Percentiles rank a stretch among this genome's conserved stretches.
Conservation (phyloP, 495 filamentous ascomycete genomes). For the Daldinia vernicosa region DNA sequence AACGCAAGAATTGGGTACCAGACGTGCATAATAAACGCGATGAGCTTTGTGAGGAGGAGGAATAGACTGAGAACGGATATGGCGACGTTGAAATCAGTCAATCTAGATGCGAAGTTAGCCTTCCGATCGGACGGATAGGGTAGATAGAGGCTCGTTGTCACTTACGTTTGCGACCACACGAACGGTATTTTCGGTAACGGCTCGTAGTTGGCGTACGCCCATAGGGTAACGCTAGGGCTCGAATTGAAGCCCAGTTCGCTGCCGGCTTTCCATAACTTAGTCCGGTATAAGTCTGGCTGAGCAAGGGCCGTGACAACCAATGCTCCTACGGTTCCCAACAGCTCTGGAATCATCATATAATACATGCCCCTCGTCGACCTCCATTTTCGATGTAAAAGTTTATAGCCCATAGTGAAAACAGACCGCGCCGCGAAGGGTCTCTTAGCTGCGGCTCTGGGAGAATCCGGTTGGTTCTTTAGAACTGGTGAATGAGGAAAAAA, state of each 20-base stretch:
- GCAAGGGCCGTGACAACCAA: constrained; percentile 86
- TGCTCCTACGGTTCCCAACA: constrained; percentile 71
- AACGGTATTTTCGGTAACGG: constrained; percentile 71
- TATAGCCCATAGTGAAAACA: constrained; percentile 52
- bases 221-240: constrained; percentile 73
- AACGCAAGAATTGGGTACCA: constrained; percentile 75
- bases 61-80: constrained; percentile 80
- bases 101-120: constrained; percentile 55
- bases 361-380: constrained; percentile 69
- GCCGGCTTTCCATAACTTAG: constrained; percentile 83
- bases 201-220: constrained; percentile 78
- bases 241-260: constrained; percentile 84
- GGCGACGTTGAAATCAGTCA: constrained; percentile 83
- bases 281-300: constrained; percentile 79
- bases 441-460: constrained; percentile 12
- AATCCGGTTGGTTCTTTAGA: constrained; percentile 15
- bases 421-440: constrained; percentile 34
- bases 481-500: not conserved
- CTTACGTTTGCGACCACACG: constrained; percentile 86
- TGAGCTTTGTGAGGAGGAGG: constrained; percentile 69
- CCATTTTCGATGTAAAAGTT: constrained; percentile 65
- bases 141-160: constrained; percentile 34
- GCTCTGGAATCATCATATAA: constrained; percentile 73
- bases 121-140: constrained; percentile 10
- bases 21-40: constrained; percentile 74